Evolutionary conservation across 129 eudicot genomes (phyloP).

Genomic region (Pseudognaphalium luteoalbum): DNA sequence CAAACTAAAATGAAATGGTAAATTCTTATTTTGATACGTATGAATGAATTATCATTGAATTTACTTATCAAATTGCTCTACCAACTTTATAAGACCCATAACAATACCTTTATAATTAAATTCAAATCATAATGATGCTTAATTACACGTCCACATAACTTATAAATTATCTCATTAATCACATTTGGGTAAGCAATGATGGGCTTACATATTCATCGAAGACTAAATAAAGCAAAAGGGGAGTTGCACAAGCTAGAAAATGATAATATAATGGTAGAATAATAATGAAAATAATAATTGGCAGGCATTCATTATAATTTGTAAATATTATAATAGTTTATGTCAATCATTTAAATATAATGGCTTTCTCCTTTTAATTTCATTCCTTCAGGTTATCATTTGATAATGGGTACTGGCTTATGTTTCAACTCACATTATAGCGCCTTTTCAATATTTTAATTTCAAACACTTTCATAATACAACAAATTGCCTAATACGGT

Average conservation of each 20-base stretch:
- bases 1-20: too few species aligned
- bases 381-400: constrained; percentile 31
- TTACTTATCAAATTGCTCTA: too few species aligned
- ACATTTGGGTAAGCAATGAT: constrained; percentile 19
- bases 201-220: constrained; percentile 25
- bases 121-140: too few species aligned
- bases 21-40: too few species aligned
- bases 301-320: not conserved
- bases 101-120: too few species aligned
- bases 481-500: too few species aligned
- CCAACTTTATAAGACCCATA: too few species aligned
- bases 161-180: too few species aligned
- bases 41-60: too few species aligned
- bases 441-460: not conserved
- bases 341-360: constrained; percentile 41
- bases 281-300: not conserved
- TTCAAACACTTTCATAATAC: too few species aligned
- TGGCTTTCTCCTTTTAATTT: constrained; percentile 13
- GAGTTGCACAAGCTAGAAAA: constrained; percentile 28
- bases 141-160: too few species aligned
- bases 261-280: constrained; percentile 26
- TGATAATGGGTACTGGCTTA: constrained; percentile 28
- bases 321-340: not conserved
- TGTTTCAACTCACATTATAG: constrained; percentile 29
- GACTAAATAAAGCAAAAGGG: constrained; percentile 34